Base-by-base conservation (phyloP, 192 early-diverging fungal genomes). In the Chytriomyces confervae region DNA sequence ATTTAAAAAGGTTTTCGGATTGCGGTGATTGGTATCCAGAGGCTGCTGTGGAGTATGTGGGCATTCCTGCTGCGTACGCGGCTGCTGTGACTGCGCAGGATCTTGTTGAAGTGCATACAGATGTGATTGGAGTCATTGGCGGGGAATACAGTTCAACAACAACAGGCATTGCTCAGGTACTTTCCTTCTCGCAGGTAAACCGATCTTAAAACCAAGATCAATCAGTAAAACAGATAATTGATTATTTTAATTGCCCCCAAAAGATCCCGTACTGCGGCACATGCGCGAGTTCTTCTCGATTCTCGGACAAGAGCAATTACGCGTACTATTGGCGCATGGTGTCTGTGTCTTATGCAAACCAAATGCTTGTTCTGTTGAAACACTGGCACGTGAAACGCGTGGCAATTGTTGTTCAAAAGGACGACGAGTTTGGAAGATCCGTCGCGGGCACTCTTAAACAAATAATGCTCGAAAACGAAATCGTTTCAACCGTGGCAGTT, bases 121-220 rank as follows among this genome's bases (percentile, higher is more conserved):
- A 71, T 36, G 50, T 71, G 18, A 48, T 71, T 53, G 69, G 49
- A 16, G 69, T 71, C 7, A 71, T 71, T 53, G 69, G 69, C 6
- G 9, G n/a, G 7, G 69, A 71, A 71, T 71, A 71, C 27, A 36
- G 24, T 11, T 29, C 69, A 53, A 71, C 69, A 11, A n/a, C 69
- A 11, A 60, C 16, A 20, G 57, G 16, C 57, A 60, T 60, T 2
- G 57, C 57, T 18, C 1, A 60, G 20, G 57, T 18, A 2, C 57
- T 60, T 60, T 60, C 57, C 20, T 60, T 60, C 7, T 11, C 11
- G 36, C n/a, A 18, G 29, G 29, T 36, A n/a, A n/a, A n/a, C n/a
- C n/a, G n/a, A n/a, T n/a, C n/a, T n/a, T n/a, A n/a, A n/a, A n/a
- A n/a, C n/a, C n/a, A n/a, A n/a, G n/a, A n/a, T n/a, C n/a, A n/a